These are phyloP conservation scores for Mycosphaerella sp. DNA, from an alignment of 2,329 filamentous ascomycete species.

Conservation along the genomic window DNA sequence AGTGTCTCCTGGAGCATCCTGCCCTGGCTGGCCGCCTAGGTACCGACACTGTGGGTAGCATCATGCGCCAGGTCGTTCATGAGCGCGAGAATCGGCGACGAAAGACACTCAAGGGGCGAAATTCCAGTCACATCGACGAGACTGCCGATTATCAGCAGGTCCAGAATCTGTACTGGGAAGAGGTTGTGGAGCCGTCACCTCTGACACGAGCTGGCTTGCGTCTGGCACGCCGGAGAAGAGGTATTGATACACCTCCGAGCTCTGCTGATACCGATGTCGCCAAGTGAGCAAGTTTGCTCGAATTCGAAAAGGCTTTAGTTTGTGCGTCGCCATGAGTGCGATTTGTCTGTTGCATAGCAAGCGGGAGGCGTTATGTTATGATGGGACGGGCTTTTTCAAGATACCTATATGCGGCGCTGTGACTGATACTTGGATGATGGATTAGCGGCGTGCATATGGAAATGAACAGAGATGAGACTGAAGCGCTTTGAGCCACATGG, in stretches of 20 bases:
- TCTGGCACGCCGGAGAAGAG: constrained; percentile 28
- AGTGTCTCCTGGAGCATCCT: constrained; percentile 58
- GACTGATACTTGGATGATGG: not conserved
- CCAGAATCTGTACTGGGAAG: constrained; percentile 31
- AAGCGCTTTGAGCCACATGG: not conserved
- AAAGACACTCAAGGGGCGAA: constrained; percentile 27
- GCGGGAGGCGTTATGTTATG: constrained; percentile 20
- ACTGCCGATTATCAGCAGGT: constrained; percentile 11
- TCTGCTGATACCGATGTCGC: constrained; percentile 23
- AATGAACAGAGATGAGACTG: not conserved
- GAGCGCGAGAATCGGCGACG: constrained; percentile 38
- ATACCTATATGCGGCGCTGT: constrained; percentile 5
- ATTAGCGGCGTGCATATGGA: not conserved
- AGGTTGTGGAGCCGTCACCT: constrained; percentile 35
- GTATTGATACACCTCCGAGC: constrained; percentile 31
- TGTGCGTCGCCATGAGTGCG: constrained; percentile 4
- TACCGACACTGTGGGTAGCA: constrained; percentile 35
- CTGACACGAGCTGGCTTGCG: constrained; percentile 36
- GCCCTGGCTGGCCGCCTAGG: constrained; percentile 46
- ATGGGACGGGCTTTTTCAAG: constrained; percentile 8
- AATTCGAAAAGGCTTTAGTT: not conserved
- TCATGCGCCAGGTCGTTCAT: constrained; percentile 39
- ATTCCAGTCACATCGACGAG: constrained; percentile 11
- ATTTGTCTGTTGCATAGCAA: constrained; percentile 25
- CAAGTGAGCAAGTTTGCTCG: constrained; percentile 10